Conservation (phyloP, 768 basidiomycete species). For the Gloeophyllum trabeum region DNA sequence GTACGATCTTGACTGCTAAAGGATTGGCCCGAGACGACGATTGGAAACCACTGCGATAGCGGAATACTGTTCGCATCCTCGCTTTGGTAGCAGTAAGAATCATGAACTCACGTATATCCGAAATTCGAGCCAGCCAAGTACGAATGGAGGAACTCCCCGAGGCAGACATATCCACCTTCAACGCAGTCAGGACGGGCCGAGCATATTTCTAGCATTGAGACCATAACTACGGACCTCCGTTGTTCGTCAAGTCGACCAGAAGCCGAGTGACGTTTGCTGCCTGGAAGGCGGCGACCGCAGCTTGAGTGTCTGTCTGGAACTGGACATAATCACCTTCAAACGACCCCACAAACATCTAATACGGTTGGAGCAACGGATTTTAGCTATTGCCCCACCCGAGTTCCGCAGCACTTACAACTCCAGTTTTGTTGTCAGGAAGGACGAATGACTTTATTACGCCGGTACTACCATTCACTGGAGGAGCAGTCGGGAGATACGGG, state of each 20-base stretch:
- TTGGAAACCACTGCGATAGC: constrained; percentile 36
- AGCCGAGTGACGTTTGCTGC: constrained; percentile 35
- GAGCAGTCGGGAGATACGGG: constrained; percentile 34
- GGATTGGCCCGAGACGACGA: constrained; percentile 41
- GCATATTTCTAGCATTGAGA: neutral
- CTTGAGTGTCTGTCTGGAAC: constrained; percentile 40
- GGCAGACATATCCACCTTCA: constrained; percentile 49
- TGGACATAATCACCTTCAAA: constrained; percentile 36
- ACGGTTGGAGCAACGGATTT: constrained; percentile 2
- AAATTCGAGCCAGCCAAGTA: constrained; percentile 39
- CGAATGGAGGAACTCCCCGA: constrained; percentile 49
- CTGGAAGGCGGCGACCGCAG: constrained; percentile 34
- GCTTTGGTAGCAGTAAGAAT: neutral
- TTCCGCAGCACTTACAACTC: constrained; percentile 31
- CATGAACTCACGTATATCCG: constrained; percentile 34
- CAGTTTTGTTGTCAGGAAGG: constrained; percentile 42
- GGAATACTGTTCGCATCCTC: neutral
- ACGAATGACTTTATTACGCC: constrained; percentile 47
- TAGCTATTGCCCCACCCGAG: too few species aligned
- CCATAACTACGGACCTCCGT: constrained; percentile 37
- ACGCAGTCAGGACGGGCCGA: neutral
- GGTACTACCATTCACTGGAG: constrained; percentile 30
- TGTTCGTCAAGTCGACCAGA: constrained; percentile 50
- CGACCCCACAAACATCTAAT: constrained; percentile 49
- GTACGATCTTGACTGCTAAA: constrained; percentile 48